A percentile compares a stretch with the other conserved stretches of the same genome.
Conservation (phyloP, 306 rosid species). For the Sesbania bispinosa region DNA sequence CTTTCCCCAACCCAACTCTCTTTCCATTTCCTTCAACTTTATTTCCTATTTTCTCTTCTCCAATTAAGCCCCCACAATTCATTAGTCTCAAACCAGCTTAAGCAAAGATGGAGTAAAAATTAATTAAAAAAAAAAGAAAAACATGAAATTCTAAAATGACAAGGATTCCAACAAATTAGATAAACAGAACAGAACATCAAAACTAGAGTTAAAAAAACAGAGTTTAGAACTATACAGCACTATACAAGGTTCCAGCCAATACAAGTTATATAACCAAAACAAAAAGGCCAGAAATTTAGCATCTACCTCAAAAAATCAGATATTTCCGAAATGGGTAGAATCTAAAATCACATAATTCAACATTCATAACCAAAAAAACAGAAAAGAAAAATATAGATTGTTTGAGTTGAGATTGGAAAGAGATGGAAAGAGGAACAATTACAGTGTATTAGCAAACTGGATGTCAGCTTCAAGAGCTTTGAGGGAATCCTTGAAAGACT, state of each 20-base stretch:
- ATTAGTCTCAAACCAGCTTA: background rate
- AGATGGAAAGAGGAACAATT: background rate
- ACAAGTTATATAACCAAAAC: background rate
- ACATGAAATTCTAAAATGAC: background rate
- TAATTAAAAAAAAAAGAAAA: background rate
- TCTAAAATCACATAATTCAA: slow-evolving; percentile 14
- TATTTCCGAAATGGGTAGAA: background rate
- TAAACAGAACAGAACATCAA: no score
- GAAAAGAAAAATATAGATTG: background rate
- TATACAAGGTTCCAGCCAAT: background rate
- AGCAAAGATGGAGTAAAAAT: background rate
- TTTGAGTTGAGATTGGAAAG: background rate
- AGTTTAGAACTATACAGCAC: slow-evolving; percentile 6
- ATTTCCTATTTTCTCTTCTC: background rate
- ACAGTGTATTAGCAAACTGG: slow-evolving; percentile 86
- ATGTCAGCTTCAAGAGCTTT: slow-evolving; percentile 95
- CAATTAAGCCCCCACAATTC: background rate
- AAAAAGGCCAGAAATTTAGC: background rate
- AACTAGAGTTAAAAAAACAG: no score
- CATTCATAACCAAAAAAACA: background rate
- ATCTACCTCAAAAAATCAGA: slow-evolving; percentile 3
- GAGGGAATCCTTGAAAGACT: slow-evolving; percentile 88
- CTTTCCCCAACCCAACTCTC: background rate
- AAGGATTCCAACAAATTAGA: background rate
- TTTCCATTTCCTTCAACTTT: background rate